phyloP scores from a whole-genome alignment of 2,329 filamentous ascomycete species.

The Pseudogymnoascus sp. region DNA sequence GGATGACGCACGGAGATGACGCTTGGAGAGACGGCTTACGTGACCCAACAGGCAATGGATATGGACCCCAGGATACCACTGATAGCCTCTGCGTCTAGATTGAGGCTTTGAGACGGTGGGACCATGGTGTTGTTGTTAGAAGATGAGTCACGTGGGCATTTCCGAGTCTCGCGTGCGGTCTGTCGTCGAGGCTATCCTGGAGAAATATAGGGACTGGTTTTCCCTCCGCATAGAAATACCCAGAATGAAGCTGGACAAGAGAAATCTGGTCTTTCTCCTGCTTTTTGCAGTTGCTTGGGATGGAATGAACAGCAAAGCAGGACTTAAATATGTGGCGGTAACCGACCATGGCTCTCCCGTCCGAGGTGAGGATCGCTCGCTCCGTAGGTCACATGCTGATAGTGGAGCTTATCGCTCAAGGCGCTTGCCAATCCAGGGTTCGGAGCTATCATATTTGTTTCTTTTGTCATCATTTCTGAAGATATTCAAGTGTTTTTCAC shows the following conservation, averaged over 20 bases:
- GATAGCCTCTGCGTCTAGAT: slow-evolving; percentile 80
- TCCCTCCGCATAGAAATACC: background rate
- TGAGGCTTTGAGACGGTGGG: slow-evolving; percentile 45
- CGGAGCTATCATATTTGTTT: background rate
- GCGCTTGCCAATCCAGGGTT: background rate
- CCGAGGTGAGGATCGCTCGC: background rate
- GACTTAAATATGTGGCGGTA: background rate
- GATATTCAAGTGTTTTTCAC: background rate
- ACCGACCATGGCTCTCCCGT: background rate
- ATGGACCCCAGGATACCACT: slow-evolving; percentile 94
- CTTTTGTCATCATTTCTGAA: background rate
- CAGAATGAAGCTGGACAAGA: background rate
- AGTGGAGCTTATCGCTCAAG: background rate
- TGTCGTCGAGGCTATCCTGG: background rate
- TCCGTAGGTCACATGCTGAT: background rate
- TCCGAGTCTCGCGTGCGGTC: background rate
- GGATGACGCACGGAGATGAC: background rate
- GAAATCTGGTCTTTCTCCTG: background rate
- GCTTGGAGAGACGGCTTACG: slow-evolving; percentile 30
- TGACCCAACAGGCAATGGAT: slow-evolving; percentile 95
- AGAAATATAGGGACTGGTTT: background rate
- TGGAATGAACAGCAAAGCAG: background rate
- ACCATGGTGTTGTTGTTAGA: background rate
- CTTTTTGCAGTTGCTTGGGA: background rate
- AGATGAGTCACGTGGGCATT: background rate